Base-by-base conservation (phyloP, 257 asterid genomes). In the Coffea eugenioides region DNA sequence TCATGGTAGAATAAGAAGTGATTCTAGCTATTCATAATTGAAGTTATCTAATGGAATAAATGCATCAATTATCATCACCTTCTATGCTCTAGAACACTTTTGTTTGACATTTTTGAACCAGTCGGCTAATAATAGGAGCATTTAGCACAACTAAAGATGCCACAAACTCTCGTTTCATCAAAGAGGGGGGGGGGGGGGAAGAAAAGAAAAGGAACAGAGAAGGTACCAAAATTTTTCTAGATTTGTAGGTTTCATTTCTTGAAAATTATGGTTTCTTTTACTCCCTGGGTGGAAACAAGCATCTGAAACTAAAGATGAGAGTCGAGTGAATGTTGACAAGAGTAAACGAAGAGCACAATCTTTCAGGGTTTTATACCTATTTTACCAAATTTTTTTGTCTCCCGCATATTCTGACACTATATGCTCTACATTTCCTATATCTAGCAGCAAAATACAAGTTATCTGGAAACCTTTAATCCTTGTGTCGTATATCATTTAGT, bases 201-300 rank as follows among this genome's bases (percentile, higher is more conserved):
- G 15, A 52, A 56, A 56, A 49, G 15, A 49, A 20, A 18, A 56
- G 6, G 2, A 11, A 6, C 6, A 57, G 16, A 57, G 14, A 21
- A 20, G 27, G 27, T 1, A 0, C 21, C 31, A 25, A 9, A 64
- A n/a, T 10, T 23, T 23, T 23, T 4, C n/a, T 6, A 25, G 18
- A 23, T n/a, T 14, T 9, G 6, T 64, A n/a, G 70, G 43, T 65
- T 65, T 65, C 70, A 12, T 65, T 65, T 65, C 1, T 11, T 10
- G 43, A 27, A 65, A 34, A 68, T 68, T 34, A 68, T 5, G 34
- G 10, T 56, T 13, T 59, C 27, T 25, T n/a, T 7, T 79, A 11
- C 46, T 71, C 82, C 75, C 69, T 48, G 0, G 41, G 78, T 79
- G 82, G 73, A 72, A 72, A 79, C 78, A 79, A 61, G 82, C 78